Evolutionary conservation across 176 grass and related monocot species (phyloP), one percentile per base, ranked within the genome.

Genomic region (Thinopyrum elongatum): DNA sequence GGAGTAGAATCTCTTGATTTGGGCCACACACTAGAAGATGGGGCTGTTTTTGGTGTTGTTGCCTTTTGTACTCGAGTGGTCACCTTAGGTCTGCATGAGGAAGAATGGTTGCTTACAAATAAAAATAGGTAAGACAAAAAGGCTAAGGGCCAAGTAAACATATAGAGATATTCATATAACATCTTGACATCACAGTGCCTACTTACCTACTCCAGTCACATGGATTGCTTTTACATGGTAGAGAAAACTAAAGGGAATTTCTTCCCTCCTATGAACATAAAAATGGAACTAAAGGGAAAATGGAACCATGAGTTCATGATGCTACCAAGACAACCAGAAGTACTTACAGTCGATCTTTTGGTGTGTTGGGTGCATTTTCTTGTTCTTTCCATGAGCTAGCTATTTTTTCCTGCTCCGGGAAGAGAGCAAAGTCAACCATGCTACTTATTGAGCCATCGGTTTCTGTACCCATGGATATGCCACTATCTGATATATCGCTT

Each of bases 401-500:
- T 36, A 41, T 30, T 85, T 82, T 91, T 38, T 85, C 93, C 62
- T 88, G 93, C 41, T 94, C 90, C 44, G 39, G 65, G 21, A 94
- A 91, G 23, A 81, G 39, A 6, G 78, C 58, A 74, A 81, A 88
- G 62, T 98, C 95, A 21, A 86, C 65, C 22, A 84, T 38, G 72
- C 90, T 94, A 64, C 90, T 87, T 83, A 87, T 47, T 28, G 93
- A 98, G 68, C 89, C 89, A 86, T 95, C 96, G 19, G 86, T 94
- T 85, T 95, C 93, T 82, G 91, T 91, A 63, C 91, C 90, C 89
- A 98, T 94, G 38, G 91, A 95, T 82, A 95, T 83, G 64, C 80
- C 83, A 74, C 91, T 91, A 85, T 98, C 96, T 60, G 93, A 95
- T 89, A 92, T 93, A 60, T 95, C 96, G 63, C 93, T 98, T 82